phyloP scores from a whole-genome alignment of 306 rosid genomes.

The Gynostemma pentaphyllum region DNA sequence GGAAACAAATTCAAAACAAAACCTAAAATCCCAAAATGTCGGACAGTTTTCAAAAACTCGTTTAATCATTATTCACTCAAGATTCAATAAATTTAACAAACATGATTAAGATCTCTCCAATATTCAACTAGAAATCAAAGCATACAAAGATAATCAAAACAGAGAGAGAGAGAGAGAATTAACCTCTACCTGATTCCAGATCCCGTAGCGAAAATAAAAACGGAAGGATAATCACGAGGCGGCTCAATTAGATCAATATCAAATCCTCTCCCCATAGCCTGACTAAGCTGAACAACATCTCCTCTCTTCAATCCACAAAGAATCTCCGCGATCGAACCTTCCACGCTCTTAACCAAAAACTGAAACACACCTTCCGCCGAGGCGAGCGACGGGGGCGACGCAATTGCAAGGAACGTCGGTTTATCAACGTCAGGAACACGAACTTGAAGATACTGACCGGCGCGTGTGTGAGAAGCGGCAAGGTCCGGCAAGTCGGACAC shows the following conservation, averaged over 20 bases:
- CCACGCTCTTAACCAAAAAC: slow-evolving; percentile 74
- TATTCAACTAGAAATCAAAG: neutral
- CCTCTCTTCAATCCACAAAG: slow-evolving; percentile 76
- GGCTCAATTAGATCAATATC: slow-evolving; percentile 56
- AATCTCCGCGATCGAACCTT: slow-evolving; percentile 77
- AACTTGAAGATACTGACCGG: slow-evolving; percentile 89
- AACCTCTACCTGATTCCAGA: slow-evolving; percentile 70
- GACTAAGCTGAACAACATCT: slow-evolving; percentile 71
- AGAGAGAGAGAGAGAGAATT: neutral
- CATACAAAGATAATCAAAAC: neutral
- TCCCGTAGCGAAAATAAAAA: slow-evolving; percentile 78
- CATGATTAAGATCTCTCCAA: too few relatives aligned
- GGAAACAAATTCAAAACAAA: neutral
- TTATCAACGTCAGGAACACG: slow-evolving; percentile 41
- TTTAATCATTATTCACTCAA: too few relatives aligned
- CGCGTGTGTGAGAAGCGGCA: slow-evolving; percentile 49
- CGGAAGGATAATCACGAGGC: slow-evolving; percentile 46
- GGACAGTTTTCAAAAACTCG: too few relatives aligned
- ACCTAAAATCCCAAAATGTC: too few relatives aligned
- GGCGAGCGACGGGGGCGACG: slow-evolving; percentile 70
- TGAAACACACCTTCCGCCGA: slow-evolving; percentile 48
- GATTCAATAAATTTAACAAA: neutral
- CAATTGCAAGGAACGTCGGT: slow-evolving; percentile 81
- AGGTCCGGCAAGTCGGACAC: slow-evolving; percentile 74
- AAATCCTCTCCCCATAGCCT: slow-evolving; percentile 73